Conservation (phyloP, 306 rosid genomes). For the Fragaria nilgerrensis region DNA sequence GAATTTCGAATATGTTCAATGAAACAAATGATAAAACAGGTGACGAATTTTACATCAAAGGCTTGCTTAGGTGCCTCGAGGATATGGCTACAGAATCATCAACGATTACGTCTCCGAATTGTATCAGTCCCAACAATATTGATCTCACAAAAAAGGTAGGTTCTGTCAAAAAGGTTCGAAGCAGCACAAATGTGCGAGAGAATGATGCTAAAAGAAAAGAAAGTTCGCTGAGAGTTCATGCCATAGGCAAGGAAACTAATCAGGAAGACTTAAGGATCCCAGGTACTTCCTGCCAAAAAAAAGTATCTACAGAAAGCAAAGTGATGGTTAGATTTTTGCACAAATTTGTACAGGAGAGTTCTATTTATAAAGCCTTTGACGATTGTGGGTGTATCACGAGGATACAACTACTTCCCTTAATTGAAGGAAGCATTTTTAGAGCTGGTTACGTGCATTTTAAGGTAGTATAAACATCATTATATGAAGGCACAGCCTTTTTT, state of each 20-base stretch:
- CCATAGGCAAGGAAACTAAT: not conserved
- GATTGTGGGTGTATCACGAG: constrained; percentile 10
- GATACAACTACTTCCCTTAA: constrained; percentile 8
- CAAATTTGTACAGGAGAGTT: not conserved
- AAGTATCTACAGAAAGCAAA: constrained; percentile 11
- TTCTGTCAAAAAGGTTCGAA: not conserved
- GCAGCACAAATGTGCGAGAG: not conserved
- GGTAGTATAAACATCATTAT: constrained; percentile 1
- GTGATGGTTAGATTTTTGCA: constrained; percentile 24
- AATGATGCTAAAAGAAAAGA: constrained; percentile 2
- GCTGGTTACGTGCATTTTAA: constrained; percentile 23
- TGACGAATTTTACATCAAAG: not conserved
- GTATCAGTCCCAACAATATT: not conserved
- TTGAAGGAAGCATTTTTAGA: constrained; percentile 22
- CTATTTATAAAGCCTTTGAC: not conserved
- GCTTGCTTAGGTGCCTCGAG: constrained; percentile 15
- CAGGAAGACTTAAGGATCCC: not conserved
- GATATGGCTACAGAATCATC: not conserved
- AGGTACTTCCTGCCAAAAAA: not conserved
- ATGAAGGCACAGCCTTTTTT: not conserved
- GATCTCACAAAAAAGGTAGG: not conserved
- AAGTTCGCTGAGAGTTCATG: not conserved
- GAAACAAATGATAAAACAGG: not conserved
- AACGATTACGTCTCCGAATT: not conserved
- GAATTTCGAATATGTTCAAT: not conserved